Evolutionary conservation across 192 early-diverging fungal genomes (phyloP).

Genomic region (Backusella circina): DNA sequence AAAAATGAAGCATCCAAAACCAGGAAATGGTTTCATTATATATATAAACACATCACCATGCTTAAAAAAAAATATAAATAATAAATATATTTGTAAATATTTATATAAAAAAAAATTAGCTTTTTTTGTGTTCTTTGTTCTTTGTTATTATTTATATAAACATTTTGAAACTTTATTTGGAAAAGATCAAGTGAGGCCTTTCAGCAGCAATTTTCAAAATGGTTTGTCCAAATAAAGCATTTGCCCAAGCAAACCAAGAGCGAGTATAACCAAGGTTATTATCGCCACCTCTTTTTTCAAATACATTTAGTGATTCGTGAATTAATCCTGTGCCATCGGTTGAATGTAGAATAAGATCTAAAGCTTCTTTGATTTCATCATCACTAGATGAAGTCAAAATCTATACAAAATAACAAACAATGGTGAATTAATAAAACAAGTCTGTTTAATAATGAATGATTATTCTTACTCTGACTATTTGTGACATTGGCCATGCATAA

Average conservation of each 20-base stretch:
- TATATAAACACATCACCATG: too few species aligned
- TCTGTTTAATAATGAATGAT: neutral
- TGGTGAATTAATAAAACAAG: neutral
- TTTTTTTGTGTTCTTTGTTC: too few species aligned
- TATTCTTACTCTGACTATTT: constrained; percentile 21
- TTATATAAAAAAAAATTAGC: too few species aligned
- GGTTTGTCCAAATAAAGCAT: constrained; percentile 52
- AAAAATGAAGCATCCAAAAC: too few species aligned
- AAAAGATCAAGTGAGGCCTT: constrained; percentile 26
- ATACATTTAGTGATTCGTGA: constrained; percentile 59
- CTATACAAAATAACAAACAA: constrained; percentile 35
- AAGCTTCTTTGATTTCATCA: constrained; percentile 48
- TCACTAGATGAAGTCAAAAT: constrained; percentile 46
- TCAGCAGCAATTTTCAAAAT: constrained; percentile 30
- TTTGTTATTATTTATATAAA: neutral
- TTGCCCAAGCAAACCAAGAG: constrained; percentile 63
- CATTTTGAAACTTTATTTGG: neutral
- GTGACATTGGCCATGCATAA: constrained; percentile 35
- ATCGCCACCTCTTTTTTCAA: neutral
- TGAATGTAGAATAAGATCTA: constrained; percentile 45
- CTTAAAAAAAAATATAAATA: too few species aligned
- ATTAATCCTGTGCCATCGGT: constrained; percentile 56
- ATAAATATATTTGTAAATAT: too few species aligned
- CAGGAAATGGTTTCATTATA: too few species aligned
- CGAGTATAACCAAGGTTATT: constrained; percentile 29